Base-by-base conservation (phyloP, 352 stramenopile species). In the Phytophthora niederhauseri region DNA sequence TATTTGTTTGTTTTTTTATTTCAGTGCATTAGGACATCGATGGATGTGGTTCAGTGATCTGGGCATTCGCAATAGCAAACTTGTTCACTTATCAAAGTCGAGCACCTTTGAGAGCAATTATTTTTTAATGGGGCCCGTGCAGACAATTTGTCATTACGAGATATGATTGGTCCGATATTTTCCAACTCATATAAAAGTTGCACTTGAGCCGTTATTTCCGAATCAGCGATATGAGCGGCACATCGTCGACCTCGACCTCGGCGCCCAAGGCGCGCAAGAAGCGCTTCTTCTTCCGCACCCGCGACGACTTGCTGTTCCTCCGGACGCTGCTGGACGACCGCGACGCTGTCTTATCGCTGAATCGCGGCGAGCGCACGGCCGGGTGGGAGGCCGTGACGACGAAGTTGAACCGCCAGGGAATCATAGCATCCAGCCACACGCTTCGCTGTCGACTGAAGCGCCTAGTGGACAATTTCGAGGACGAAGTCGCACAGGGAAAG, bases 201-300 rank as follows among this genome's bases (percentile, higher is more conserved):
- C 30, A 43, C 14, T 48, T 48, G 6, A 43, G 12, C 36, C 15
- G 36, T 48, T 48, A 48, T 48, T 48, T 48, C 41, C 14, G 41
- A 19, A 48, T 48, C 12, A 2, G 14, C 57, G 26, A 59, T 67
- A 71, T 71, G 64, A 71, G 50, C 50, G 64, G 53, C 46, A 26
- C 45, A 49, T 24, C 49, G 12, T 31, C 49, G n/a, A n/a, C 53
- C 28, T 53, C 31, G 17, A 15, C 56, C 3, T 3, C 31, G 31
- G 20, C 59, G 20, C 8, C 22, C n/a, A 67, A 57, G 62, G 24
- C 38, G 46, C 66, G 60, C 26, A 76, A 73, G 54, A 70, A 61
- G 64, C 59, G 64, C 64, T 70, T 64, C 31, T 64, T n/a, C 14
- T 73, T 76, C 48, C 54, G 56, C 11, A 9, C 45, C 2, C 45